Base-by-base conservation (phyloP, 2,329 filamentous ascomycete species). In the Juglanconis oblonga region DNA sequence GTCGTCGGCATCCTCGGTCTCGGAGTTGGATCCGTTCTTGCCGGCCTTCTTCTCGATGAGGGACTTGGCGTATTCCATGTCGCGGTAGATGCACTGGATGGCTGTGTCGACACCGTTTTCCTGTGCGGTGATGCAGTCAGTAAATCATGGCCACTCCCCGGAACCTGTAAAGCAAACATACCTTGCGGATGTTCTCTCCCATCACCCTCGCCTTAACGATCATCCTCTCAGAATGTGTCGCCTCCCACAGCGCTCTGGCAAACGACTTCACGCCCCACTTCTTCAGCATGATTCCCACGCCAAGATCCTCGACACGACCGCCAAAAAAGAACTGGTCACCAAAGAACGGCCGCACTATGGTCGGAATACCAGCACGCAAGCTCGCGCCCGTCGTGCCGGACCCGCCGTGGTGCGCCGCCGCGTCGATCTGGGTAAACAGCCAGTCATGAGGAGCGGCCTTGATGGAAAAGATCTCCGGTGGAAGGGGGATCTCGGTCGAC, bases 271-370 rank as follows among this genome's bases (percentile, higher is more conserved):
- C 88, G 29, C 95, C 96, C 78, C 97, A 86, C 74, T 91, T 95
- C 78, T 90, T 92, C 67, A 99, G 81, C 70, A 88, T 91, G 24
- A 97, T 87, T 0, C 95, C 95, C 2, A 98, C 95, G 0, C 95
- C 94, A 5, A 99, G 80, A 69, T 98, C 94, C 72, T 98, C 92
- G 1, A 98, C 90, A 4, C 95, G 84, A 35, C 82, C 85, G 6
- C 92, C 95, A 68, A 96, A 98, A 79, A 99, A 99, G 80, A 90
- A 97, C 71, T 99, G 95, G 68, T 99, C 95, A 5, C 95, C 95
- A 70, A 99, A 99, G 79, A 98, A 99, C 0, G 95, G 95, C 63
- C 94, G 91, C 70, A 98, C 90, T 64, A 99, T 93, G 0, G 95
- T 98, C 0, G 95, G 95, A 5, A 97, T 86, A 2, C 95, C 95